Evolutionary conservation across 176 grass and related monocot species (phyloP).

Genomic region (Alopecurus myosuroides): DNA sequence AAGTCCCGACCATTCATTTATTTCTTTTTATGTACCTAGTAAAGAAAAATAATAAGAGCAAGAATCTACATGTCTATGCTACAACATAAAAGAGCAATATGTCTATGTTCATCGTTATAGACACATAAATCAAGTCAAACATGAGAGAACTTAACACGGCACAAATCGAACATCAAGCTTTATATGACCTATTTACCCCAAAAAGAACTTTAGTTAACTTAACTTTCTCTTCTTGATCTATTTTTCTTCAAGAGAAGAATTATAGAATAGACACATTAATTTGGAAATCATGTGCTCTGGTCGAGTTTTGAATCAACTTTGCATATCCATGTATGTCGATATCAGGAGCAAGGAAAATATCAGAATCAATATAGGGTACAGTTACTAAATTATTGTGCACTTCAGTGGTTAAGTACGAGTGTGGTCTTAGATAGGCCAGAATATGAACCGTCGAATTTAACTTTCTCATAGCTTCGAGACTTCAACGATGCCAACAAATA

Average conservation of each 20-base stretch:
- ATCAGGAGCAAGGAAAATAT: background rate
- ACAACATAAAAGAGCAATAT: background rate
- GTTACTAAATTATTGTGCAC: background rate
- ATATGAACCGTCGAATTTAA: background rate
- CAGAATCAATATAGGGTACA: background rate
- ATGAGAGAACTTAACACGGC: background rate
- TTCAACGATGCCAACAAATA: background rate
- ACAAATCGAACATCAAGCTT: background rate
- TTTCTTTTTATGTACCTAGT: background rate
- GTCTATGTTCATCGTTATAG: background rate
- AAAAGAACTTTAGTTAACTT: background rate
- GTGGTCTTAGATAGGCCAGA: background rate
- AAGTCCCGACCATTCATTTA: background rate
- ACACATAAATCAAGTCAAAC: background rate
- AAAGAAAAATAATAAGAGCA: background rate
- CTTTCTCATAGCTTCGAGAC: background rate
- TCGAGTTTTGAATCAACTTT: background rate
- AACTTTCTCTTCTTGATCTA: background rate
- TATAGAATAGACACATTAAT: background rate
- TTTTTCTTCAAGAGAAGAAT: background rate
- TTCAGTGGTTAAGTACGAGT: background rate
- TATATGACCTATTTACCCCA: background rate
- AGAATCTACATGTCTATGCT: background rate
- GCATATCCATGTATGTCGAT: background rate
- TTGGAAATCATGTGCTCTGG: background rate